Evolutionary conservation across 257 asterid genomes (phyloP), one percentile per base, ranked within the genome.

Genomic region (Buddleja alternifolia): DNA sequence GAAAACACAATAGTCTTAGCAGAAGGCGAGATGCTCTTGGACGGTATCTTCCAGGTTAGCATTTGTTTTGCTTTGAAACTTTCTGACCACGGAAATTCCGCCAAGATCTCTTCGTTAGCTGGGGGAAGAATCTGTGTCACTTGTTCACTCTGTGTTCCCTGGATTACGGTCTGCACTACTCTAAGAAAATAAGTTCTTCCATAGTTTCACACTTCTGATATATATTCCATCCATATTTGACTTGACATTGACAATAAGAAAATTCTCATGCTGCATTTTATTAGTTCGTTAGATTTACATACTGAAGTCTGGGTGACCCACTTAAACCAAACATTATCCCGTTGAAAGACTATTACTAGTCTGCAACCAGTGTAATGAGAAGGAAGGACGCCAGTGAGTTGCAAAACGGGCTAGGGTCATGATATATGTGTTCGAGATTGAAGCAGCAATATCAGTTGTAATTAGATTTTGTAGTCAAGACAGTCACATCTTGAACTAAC

Each of bases 1-100:
- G 99, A 94, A 71, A 94, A 94, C 73, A 89, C 97, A 2, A 77
- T 91, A 46, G 89, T 94, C 73, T 66, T 94, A 75, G 99, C 99
- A 78, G 97, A 91, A 86, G 99, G 99, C 12, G 95, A 89, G 78
- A 82, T 94, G 99, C 93, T 80, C 58, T 60, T 88, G 81, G 83
- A 84, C 77, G 96, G 96, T 66, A 81, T 87, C 62, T 94, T 94
- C 69, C 85, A 87, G 99, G 98, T 90, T 63, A 40, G 75, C 64
- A 20, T 65, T 25, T 62, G 67, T 72, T 75, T 60, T 68, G 65
- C 55, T 63, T 50, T 61, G 46, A 61, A 23, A 65, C 56, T 53
- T 40, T 69, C 59, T 55, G 71, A 69, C 69, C 40, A 10, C 19
- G 56, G 46, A 55, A 58, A n/a, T n/a, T n/a, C n/a, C n/a, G n/a